Base-by-base conservation (phyloP, 805 yeast species). In the Jamesozyma hellenica region DNA sequence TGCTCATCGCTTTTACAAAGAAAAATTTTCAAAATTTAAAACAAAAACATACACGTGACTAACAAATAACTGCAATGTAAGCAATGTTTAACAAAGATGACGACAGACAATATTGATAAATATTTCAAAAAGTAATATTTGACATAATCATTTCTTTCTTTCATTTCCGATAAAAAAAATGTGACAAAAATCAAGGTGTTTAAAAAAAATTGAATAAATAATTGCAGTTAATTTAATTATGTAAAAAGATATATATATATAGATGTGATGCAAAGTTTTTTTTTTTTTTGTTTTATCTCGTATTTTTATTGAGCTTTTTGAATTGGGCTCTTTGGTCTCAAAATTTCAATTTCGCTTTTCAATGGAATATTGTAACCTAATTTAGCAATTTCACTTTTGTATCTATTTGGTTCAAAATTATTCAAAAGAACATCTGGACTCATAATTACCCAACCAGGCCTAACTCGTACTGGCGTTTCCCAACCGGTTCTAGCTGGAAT, bases 381-480 rank as follows among this genome's bases (percentile, higher is more conserved):
- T 35, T 44, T 46, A 15, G 52, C 50, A 11, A 75, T 64, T 30
- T 74, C 75, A 15, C 52, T 51, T 38, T 66, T 65, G 54, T 72
- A 80, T 8, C 56, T 54, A 3, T 46, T 46, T 3, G 78, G 68
- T 5, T 66, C 65, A 45, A 88, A 84, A 54, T 84, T 85, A 55
- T 84, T 75, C 25, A 85, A 53, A 48, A 85, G 59, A 3, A 82
- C 75, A 60, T 87, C 95, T 1, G 96, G 96, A 50, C 87, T 72
- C 71, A 84, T 67, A 9, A 87, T 74, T 4, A 85, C 92, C 97
- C 97, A 88, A 4, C 97, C 97, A 9, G 77, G 79, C 53, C 96
- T 74, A 44, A 75, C 58, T 46, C 70, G 71, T 15, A 82, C 73
- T 26, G 82, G 81, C 28, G 71, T 72, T 29, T 79, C 72, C 45